Conservation (phyloP, 257 asterid genomes). For the Solanum etuberosum region DNA sequence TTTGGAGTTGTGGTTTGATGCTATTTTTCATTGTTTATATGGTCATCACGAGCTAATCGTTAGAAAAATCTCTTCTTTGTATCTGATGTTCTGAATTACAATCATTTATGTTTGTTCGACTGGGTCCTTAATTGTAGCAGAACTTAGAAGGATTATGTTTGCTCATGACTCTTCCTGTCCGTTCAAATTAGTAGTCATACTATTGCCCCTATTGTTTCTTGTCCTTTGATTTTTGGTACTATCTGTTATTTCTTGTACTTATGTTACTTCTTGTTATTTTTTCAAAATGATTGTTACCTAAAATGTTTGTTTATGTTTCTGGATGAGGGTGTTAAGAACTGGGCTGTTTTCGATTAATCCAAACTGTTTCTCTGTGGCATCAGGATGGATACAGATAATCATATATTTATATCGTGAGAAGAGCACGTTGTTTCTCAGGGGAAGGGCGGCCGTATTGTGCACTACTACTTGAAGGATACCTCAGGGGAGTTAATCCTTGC, state of each 20-base stretch:
- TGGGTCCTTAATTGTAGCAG: too few relatives aligned
- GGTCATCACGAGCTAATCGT: background rate
- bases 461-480: background rate
- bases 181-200: too few relatives aligned
- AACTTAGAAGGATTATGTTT: too few relatives aligned
- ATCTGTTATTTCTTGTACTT: too few relatives aligned
- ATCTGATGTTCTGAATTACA: background rate
- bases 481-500: background rate
- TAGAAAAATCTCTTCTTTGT: background rate
- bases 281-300: too few relatives aligned
- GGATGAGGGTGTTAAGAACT: background rate
- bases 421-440: constrained; percentile 15
- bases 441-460: background rate
- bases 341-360: background rate
- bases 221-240: too few relatives aligned
- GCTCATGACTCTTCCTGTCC: background rate
- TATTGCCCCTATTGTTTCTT: too few relatives aligned
- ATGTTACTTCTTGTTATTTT: too few relatives aligned
- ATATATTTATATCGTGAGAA: constrained; percentile 31
- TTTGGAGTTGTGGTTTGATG: too few relatives aligned
- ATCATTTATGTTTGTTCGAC: background rate
- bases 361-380: background rate
- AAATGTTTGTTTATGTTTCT: background rate
- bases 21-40: too few relatives aligned
- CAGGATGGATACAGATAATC: constrained; percentile 25